These are phyloP conservation scores for Ustilago xerochloae DNA, from an alignment of 1,284 basidiomycete genomes.

Conservation along the genomic window DNA sequence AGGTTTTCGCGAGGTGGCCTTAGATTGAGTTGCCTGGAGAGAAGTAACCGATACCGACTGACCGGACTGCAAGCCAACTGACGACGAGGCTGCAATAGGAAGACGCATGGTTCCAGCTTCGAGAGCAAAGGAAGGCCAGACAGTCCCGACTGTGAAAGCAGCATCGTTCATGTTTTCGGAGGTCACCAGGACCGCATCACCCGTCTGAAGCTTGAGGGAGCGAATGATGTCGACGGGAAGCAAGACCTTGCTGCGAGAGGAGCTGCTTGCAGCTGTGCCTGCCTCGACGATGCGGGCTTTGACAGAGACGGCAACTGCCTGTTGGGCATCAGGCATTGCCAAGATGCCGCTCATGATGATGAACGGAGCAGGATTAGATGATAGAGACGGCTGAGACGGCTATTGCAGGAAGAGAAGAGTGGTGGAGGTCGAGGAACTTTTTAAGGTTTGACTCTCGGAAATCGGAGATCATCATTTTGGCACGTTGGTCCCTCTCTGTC, in stretches of 20 bases:
- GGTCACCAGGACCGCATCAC: conserved; percentile 25
- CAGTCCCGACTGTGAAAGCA: conserved; percentile 15
- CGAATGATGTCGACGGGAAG: conserved; percentile 40
- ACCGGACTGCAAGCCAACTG: conserved; percentile 14
- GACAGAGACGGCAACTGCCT: not conserved
- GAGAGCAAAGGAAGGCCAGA: conserved; percentile 44
- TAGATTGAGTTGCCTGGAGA: conserved; percentile 12
- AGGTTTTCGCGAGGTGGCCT: conserved; percentile 11
- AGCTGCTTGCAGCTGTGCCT: conserved; percentile 26
- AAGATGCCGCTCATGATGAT: conserved; percentile 10
- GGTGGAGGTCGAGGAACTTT: conserved; percentile 5
- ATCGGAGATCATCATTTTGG: no score
- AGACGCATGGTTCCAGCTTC: conserved; percentile 29
- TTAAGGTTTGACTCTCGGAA: conserved; percentile 1
- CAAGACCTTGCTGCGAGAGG: conserved; percentile 28
- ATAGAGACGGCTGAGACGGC: not conserved
- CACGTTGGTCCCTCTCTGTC: no score
- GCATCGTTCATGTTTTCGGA: not conserved
- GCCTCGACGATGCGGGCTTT: conserved; percentile 25
- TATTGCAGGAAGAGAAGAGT: not conserved
- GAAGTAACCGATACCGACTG: conserved; percentile 16
- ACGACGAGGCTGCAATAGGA: conserved; percentile 10
- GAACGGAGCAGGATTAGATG: not conserved
- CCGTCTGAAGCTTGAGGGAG: conserved; percentile 36
- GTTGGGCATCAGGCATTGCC: not conserved